Evolutionary conservation across 257 asterid genomes (phyloP).

Genomic region (Lithospermum erythrorhizon): DNA sequence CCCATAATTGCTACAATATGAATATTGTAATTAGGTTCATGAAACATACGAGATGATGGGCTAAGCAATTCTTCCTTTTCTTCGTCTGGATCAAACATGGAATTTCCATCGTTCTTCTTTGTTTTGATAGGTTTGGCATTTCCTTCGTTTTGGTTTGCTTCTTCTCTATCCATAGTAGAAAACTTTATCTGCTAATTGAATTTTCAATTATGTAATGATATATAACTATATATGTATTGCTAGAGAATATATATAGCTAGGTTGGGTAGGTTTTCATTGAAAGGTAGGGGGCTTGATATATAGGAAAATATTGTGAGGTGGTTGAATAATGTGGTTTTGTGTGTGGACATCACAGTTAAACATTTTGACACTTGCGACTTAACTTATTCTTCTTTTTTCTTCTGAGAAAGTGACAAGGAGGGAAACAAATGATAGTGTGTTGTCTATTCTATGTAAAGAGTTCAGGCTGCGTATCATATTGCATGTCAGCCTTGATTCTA

Average conservation of each 20-base stretch:
- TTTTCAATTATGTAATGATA: background rate
- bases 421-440: background rate
- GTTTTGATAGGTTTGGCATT: background rate
- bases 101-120: background rate
- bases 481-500: no score
- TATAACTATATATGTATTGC: background rate
- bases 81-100: background rate
- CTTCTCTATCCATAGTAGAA: background rate
- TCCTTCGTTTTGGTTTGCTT: background rate
- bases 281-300: background rate
- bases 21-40: constrained; percentile 20
- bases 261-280: background rate
- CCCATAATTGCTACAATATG: constrained; percentile 22
- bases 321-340: background rate
- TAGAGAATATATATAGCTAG: background rate
- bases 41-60: constrained; percentile 27
- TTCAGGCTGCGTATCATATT: no score
- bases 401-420: no score
- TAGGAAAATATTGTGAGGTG: background rate
- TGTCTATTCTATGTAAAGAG: background rate
- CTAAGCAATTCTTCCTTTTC: constrained; percentile 28
- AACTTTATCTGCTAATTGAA: background rate
- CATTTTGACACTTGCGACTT: background rate
- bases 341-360: background rate
- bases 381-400: no score